phyloP scores from a whole-genome alignment of 805 yeast species.

The Babjeviella inositovora region DNA sequence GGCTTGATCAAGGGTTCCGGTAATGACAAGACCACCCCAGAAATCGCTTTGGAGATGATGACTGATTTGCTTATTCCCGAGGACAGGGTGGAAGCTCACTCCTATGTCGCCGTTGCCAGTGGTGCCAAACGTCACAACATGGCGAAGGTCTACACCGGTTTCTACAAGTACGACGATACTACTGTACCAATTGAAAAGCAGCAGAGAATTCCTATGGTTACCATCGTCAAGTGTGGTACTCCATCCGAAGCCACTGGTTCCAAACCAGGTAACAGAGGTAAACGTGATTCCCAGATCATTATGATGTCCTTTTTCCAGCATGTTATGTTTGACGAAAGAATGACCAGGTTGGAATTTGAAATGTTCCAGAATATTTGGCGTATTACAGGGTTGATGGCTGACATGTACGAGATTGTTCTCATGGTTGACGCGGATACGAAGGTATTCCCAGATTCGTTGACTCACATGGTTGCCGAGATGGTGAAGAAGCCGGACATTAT shows the following conservation, averaged over 20 bases:
- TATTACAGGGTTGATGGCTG: constrained; percentile 75
- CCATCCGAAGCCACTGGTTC: constrained; percentile 56
- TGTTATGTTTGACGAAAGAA: constrained; percentile 82
- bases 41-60: constrained; percentile 79
- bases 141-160: constrained; percentile 95
- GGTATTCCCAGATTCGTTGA: constrained; percentile 72
- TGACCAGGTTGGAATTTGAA: constrained; percentile 81
- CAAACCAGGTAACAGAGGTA: constrained; percentile 91
- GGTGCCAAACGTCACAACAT: constrained; percentile 92
- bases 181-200: constrained; percentile 73
- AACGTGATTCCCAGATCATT: constrained; percentile 86
- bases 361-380: constrained; percentile 62
- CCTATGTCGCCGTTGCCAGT: constrained; percentile 91
- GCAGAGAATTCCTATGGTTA: constrained; percentile 66
- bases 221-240: constrained; percentile 80
- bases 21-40: constrained; percentile 78
- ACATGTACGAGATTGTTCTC: constrained; percentile 61
- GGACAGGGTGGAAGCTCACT: constrained; percentile 65
- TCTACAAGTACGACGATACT: constrained; percentile 66
- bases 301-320: constrained; percentile 83
- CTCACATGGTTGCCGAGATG: constrained; percentile 85
- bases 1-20: constrained; percentile 94
- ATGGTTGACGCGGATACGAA: constrained; percentile 95
- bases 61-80: constrained; percentile 53
- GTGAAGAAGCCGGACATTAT: constrained; percentile 72